phyloP scores from a whole-genome alignment of 2,329 filamentous ascomycete genomes.

The Parastagonospora nodorum region DNA sequence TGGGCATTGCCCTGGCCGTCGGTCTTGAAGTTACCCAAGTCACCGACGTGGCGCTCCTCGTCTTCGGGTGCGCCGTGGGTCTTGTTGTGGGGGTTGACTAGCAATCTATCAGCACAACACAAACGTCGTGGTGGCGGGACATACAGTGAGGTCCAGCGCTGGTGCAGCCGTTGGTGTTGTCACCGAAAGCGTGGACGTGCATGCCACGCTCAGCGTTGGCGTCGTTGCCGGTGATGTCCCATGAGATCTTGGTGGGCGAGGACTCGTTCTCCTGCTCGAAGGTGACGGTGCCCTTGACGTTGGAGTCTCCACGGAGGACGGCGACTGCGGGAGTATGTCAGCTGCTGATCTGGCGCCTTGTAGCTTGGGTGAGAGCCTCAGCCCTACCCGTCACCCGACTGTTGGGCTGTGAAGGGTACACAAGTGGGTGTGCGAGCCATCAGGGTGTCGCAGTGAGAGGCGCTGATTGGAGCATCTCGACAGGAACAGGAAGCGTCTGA shows the following conservation, averaged over 20 bases:
- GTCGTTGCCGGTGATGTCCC: constrained; percentile 91
- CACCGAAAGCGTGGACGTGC: constrained; percentile 98
- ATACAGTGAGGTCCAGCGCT: constrained; percentile 96
- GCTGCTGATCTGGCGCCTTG: neutral
- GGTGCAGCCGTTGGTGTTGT: constrained; percentile 99
- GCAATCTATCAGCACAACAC: constrained; percentile 12
- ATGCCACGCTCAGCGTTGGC: constrained; percentile 95
- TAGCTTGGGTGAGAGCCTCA: neutral
- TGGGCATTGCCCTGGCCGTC: constrained; percentile 89
- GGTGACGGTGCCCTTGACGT: constrained; percentile 88
- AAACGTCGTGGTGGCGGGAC: constrained; percentile 35
- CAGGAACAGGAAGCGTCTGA: constrained; percentile 10
- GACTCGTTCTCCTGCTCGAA: constrained; percentile 91
- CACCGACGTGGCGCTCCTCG: constrained; percentile 89
- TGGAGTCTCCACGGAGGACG: constrained; percentile 97
- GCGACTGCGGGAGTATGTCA: constrained; percentile 66
- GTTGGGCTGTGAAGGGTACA: neutral
- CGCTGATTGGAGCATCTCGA: constrained; percentile 31
- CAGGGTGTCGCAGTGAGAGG: constrained; percentile 27
- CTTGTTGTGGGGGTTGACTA: constrained; percentile 96
- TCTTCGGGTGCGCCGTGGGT: constrained; percentile 87
- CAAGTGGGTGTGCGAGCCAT: constrained; percentile 24
- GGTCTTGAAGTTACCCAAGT: constrained; percentile 96
- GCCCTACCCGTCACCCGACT: neutral
- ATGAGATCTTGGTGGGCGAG: constrained; percentile 82